Conservation (phyloP, 495 filamentous ascomycete genomes). For the Penicillium psychrofluorescens region DNA sequence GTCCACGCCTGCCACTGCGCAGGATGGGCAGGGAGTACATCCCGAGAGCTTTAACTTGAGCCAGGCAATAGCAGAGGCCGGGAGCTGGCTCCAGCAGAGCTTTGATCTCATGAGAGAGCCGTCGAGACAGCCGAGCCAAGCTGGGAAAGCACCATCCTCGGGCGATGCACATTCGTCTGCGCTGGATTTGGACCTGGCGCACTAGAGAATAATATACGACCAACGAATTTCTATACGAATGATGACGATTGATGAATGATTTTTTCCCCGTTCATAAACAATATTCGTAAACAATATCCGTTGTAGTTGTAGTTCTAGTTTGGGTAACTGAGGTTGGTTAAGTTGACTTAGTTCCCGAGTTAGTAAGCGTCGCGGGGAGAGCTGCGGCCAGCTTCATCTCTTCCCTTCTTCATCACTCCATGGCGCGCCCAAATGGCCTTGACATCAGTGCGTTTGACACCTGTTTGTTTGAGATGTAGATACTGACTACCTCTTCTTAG, state of each 20-base stretch:
- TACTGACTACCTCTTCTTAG: constrained; percentile 35
- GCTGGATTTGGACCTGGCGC: background rate
- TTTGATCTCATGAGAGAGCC: constrained; percentile 29
- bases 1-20: constrained; percentile 26
- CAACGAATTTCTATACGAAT: too few relatives aligned
- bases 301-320: too few relatives aligned
- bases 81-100: constrained; percentile 39
- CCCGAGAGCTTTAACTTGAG: constrained; percentile 32
- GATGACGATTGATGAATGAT: too few relatives aligned
- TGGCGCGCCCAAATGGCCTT: constrained; percentile 41
- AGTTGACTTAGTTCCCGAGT: too few relatives aligned
- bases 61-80: constrained; percentile 38
- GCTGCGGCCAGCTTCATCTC: constrained; percentile 10
- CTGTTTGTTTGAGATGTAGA: background rate
- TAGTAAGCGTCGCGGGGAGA: background rate
- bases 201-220: too few relatives aligned
- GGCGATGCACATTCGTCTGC: too few relatives aligned
- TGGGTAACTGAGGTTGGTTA: too few relatives aligned
- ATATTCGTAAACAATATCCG: too few relatives aligned
- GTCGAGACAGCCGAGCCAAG: constrained; percentile 12
- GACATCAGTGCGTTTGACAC: constrained; percentile 31
- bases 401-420: constrained; percentile 13
- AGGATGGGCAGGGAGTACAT: constrained; percentile 29
- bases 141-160: constrained; percentile 15
- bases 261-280: too few relatives aligned